Conservation (phyloP, 2,329 filamentous ascomycete genomes). For the Penicillium sp. region DNA sequence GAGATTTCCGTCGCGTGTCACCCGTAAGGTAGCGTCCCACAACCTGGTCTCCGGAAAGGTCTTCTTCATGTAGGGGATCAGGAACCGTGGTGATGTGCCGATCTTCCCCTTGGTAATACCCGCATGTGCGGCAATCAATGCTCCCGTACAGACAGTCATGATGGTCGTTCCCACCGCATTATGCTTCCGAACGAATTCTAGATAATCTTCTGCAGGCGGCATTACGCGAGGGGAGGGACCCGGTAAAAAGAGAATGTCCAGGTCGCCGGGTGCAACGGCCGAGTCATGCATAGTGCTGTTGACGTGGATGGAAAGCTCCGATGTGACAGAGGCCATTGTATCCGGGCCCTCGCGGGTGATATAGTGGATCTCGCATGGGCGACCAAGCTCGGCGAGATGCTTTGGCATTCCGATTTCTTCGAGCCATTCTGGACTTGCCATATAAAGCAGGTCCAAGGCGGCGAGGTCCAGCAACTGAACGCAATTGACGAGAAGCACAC, state of each 20-base stretch:
- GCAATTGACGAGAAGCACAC: constrained; percentile 41
- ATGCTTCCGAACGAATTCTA: constrained; percentile 41
- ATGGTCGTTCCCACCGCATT: constrained; percentile 32
- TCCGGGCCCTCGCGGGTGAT: constrained; percentile 30
- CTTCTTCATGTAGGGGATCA: constrained; percentile 28
- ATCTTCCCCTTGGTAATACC: constrained; percentile 27
- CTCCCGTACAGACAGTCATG: constrained; percentile 34
- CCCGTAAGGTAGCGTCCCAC: constrained; percentile 28
- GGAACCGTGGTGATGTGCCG: constrained; percentile 30
- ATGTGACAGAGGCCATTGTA: constrained; percentile 27
- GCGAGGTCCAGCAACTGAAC: constrained; percentile 48
- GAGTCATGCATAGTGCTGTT: constrained; percentile 34
- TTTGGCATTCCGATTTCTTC: constrained; percentile 36
- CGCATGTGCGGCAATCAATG: constrained; percentile 27
- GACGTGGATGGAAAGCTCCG: constrained; percentile 34
- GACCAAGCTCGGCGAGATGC: constrained; percentile 32
- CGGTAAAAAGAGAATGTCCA: constrained; percentile 45
- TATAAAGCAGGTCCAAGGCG: constrained; percentile 45
- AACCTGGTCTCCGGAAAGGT: constrained; percentile 29
- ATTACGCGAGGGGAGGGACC: constrained; percentile 40
- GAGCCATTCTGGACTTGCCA: constrained; percentile 38
- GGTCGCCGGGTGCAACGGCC: constrained; percentile 38
- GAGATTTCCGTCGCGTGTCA: constrained; percentile 31
- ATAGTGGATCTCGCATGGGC: constrained; percentile 37
- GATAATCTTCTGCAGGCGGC: constrained; percentile 32